Base-by-base conservation (phyloP, 805 yeast species). In the Myxozyma monticola region DNA sequence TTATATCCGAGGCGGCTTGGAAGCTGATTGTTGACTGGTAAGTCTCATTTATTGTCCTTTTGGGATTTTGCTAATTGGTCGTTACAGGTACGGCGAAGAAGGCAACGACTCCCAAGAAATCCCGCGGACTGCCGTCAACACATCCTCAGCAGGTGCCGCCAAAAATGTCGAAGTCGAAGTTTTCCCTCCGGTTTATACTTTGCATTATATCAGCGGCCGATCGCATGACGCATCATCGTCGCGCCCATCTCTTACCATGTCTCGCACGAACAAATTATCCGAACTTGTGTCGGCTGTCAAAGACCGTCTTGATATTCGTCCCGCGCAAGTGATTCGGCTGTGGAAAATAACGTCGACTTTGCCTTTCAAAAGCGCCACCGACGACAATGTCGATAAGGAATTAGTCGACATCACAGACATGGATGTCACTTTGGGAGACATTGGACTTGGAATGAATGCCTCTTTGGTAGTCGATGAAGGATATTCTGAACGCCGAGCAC, bases 1-100 rank as follows among this genome's bases (percentile, higher is more conserved):
- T 56, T 12, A 49, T 60, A 9, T 42, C 63, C 14, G 41, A 40
- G 17, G 14, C 20, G 10, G 54, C 48, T 3, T 60, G 62, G 61
- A 28, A 33, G 2, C 28, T 25, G 33, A 42, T 60, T 10, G 40
- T 29, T 6, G 34, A 33, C 10, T 56, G 59, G 57, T 57, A 42
- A n/a, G 51, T 21, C 10, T 12, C n/a, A 15, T 29, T 29, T 2
- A 15, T 12, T 6, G 14, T 14, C n/a, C 20, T 8, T 25, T 24
- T 20, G 9, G 34, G 7, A 24, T 15, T 8, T 21, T 15, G 22
- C 31, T 35, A 21, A 30, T n/a, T 14, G 21, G 24, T n/a, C 15
- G 15, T 18, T 31, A 7, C 33, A 47, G 43, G 44, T 43, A 33
- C 20, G 45, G 49, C n/a, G 45, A 33, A 14, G 24, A 28, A 2